A percentile compares a stretch with the other conserved stretches of the same genome.
Evolutionary conservation across 768 basidiomycete species (phyloP).

Genomic region (Rubroboletus pulcherrimus): DNA sequence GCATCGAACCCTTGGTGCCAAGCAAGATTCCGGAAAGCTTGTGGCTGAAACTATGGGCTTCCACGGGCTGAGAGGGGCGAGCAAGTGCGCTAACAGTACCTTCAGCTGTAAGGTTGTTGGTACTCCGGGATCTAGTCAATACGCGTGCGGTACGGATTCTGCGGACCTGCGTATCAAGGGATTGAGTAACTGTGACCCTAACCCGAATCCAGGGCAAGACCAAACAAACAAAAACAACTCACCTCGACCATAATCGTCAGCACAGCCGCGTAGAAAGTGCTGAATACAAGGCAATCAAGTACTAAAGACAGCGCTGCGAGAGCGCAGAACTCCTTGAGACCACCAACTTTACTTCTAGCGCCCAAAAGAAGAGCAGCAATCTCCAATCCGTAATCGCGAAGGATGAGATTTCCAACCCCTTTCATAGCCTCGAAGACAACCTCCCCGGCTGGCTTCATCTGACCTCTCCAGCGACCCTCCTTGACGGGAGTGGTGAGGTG

Average conservation of each 20-base stretch:
- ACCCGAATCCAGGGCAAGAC: constrained; percentile 5
- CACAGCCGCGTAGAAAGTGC: constrained; percentile 86
- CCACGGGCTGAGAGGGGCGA: constrained; percentile 22
- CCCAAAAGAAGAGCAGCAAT: constrained; percentile 87
- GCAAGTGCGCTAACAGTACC: constrained; percentile 30
- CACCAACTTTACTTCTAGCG: constrained; percentile 81
- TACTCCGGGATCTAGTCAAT: constrained; percentile 38
- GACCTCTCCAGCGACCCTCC: constrained; percentile 39
- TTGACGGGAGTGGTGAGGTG: constrained; percentile 43
- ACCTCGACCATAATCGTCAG: constrained; percentile 97
- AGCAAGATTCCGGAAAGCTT: constrained; percentile 32
- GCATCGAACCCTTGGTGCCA: constrained; percentile 50
- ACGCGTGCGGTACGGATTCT: constrained; percentile 63
- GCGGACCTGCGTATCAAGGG: constrained; percentile 48
- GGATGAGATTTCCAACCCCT: constrained; percentile 74
- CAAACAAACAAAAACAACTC: constrained; percentile 25
- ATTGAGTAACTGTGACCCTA: constrained; percentile 12
- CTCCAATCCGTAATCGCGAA: constrained; percentile 91
- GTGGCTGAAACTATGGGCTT: constrained; percentile 15
- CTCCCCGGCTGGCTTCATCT: constrained; percentile 73
- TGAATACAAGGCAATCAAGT: constrained; percentile 84
- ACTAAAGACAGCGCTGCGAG: constrained; percentile 85
- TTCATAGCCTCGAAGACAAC: constrained; percentile 83
- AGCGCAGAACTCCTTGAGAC: constrained; percentile 91
- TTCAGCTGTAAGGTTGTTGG: constrained; percentile 26